Evolutionary conservation across 2,329 filamentous ascomycete genomes (phyloP).

Genomic region (Sporothrix protearum): DNA sequence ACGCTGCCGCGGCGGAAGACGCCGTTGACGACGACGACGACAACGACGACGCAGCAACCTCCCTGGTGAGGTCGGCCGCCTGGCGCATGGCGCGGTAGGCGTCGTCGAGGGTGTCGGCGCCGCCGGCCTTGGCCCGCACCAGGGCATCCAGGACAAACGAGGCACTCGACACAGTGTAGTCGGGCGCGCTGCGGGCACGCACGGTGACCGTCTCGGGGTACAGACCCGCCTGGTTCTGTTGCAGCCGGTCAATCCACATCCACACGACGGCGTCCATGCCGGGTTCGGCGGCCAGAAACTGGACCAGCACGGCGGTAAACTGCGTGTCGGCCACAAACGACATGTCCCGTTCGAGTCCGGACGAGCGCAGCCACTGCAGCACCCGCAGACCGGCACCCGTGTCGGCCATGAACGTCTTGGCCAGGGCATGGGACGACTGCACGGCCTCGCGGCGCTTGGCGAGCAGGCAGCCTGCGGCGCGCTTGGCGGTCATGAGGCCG

Average conservation of each 20-base stretch:
- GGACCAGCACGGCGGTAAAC: slow-evolving; percentile 41
- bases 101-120: slow-evolving; percentile 44
- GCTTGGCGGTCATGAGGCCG: slow-evolving; percentile 53
- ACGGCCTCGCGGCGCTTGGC: slow-evolving; percentile 45
- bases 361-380: slow-evolving; percentile 52
- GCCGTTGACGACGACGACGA: slow-evolving; percentile 37
- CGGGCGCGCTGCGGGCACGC: neutral
- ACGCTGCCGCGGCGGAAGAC: slow-evolving; percentile 14
- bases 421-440: slow-evolving; percentile 35
- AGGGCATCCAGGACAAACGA: slow-evolving; percentile 41
- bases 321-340: slow-evolving; percentile 43
- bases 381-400: slow-evolving; percentile 49
- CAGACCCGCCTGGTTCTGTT: neutral
- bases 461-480: slow-evolving; percentile 53
- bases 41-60: neutral
- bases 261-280: slow-evolving; percentile 50
- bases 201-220: neutral
- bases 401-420: slow-evolving; percentile 37
- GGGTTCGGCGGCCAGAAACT: slow-evolving; percentile 55
- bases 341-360: slow-evolving; percentile 46
- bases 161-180: slow-evolving; percentile 21
- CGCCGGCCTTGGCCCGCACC: slow-evolving; percentile 38
- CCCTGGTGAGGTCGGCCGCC: slow-evolving; percentile 40
- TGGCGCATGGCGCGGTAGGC: slow-evolving; percentile 49
- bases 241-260: slow-evolving; percentile 49